Evolutionary conservation across 164 flowering plant genomes (phyloP), one percentile per base, ranked within the genome.

Genomic region (Litsea cubeba): DNA sequence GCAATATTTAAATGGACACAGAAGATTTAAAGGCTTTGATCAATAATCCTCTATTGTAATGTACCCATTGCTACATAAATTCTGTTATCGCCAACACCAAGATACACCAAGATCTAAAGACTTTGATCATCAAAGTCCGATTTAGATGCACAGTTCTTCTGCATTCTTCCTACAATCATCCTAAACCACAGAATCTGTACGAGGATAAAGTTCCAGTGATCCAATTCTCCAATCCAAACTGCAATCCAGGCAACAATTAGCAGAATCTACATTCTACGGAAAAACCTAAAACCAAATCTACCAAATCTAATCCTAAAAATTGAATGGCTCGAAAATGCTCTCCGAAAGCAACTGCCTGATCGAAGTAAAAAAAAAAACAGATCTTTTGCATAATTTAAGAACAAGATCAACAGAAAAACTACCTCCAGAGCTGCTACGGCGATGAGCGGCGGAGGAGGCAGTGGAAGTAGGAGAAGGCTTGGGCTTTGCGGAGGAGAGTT

Each of bases 361-460:
- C n/a, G 18, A 66, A 28, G 32, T 10, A 15, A 14, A 25, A 28
- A 3, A 28, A 28, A 12, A 65, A 65, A 10, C 68, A 24, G 18
- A 51, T 51, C 58, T 12, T 12, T 51, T 51, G 18, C 12, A 51
- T 3, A 14, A 51, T 5, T 40, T 5, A 54, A 54, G 20, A 54
- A 14, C 17, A 5, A 54, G 60, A 54, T 15, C 28, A 20, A 66
- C n/a, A 10, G 14, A 63, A 63, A 35, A 66, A 22, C 17, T 50
- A 74, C 76, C 71, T 67, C 71, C 76, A 12, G 76, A 30, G 30
- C 68, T 54, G 32, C 71, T 24, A 26, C 76, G 65, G 7, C 20
- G 69, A 15, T 32, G 28, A 12, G 54, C 74, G n/a, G 32, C 32
- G 32, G 5, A 30, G 32, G 74, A 23, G 20, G 49, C 17, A 15